Conservation (phyloP, 495 filamentous ascomycete genomes). For the Neurospora sublineolata region DNA sequence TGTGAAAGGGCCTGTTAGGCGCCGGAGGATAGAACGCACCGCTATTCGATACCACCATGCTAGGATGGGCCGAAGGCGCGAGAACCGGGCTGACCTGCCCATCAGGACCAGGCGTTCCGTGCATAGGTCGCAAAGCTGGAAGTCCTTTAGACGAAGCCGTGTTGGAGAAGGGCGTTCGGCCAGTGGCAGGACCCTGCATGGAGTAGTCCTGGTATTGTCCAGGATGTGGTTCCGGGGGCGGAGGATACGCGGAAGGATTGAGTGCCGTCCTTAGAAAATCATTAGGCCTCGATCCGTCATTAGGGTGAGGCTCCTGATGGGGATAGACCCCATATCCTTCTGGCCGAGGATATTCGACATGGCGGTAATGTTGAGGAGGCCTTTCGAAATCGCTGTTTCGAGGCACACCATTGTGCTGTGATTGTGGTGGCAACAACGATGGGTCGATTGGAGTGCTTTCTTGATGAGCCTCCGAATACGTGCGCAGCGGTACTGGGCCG, state of each 20-base stretch:
- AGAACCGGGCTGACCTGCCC: slow-evolving; percentile 13
- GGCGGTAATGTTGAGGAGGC: not conserved
- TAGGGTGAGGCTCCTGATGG: not conserved
- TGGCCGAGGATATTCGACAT: slow-evolving; percentile 6
- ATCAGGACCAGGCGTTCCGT: slow-evolving; percentile 15
- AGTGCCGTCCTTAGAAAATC: slow-evolving; percentile 33
- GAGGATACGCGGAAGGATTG: slow-evolving; percentile 18
- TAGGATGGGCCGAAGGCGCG: slow-evolving; percentile 7
- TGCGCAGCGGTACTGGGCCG: not conserved
- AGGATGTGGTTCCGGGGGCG: not conserved
- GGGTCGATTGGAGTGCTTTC: slow-evolving; percentile 4
- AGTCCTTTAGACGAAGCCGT: slow-evolving; percentile 16
- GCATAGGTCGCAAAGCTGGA: slow-evolving; percentile 32
- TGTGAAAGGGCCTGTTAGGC: slow-evolving; percentile 30
- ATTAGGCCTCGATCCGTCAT: slow-evolving; percentile 11
- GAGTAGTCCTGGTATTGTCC: not conserved
- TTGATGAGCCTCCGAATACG: not conserved
- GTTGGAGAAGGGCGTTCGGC: slow-evolving; percentile 18
- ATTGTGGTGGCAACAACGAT: not conserved
- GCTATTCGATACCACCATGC: slow-evolving; percentile 27
- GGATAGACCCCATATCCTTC: not conserved
- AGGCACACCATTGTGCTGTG: not conserved
- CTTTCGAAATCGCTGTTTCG: not conserved
- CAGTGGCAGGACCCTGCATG: not conserved
- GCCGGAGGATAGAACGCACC: slow-evolving; percentile 27